phyloP scores from a whole-genome alignment of 1,284 basidiomycete genomes.

The Pholiota adiposa region DNA sequence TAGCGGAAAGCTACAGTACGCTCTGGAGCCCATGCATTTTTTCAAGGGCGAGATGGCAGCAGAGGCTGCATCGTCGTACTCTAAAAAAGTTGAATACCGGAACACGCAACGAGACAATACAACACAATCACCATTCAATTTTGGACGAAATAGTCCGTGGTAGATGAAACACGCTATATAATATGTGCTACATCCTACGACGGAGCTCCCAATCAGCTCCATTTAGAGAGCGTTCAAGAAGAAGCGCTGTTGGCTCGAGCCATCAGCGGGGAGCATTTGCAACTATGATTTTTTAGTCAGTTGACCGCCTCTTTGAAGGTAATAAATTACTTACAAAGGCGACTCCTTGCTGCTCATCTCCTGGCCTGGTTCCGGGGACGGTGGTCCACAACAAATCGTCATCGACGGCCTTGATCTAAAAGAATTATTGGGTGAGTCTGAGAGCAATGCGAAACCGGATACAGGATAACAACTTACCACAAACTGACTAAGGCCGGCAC shows the following conservation, averaged over 20 bases:
- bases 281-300: neutral
- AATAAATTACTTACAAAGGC: slow-evolving; percentile 1
- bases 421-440: too few species aligned
- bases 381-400: slow-evolving; percentile 13
- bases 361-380: slow-evolving; percentile 5
- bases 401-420: slow-evolving; percentile 12
- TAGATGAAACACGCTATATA: neutral
- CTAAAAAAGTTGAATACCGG: too few species aligned
- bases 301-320: neutral
- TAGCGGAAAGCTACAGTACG: too few species aligned
- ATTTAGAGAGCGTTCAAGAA: slow-evolving; percentile 9
- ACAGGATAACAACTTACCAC: slow-evolving; percentile 4
- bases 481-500: slow-evolving; percentile 9
- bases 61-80: too few species aligned
- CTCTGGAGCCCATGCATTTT: too few species aligned
- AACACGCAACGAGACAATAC: too few species aligned
- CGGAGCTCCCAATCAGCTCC: too few species aligned
- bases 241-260: slow-evolving; percentile 14
- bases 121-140: too few species aligned
- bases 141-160: too few species aligned
- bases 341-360: slow-evolving; percentile 12
- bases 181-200: too few species aligned
- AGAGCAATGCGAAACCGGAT: too few species aligned
- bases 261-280: slow-evolving; percentile 10
- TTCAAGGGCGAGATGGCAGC: too few species aligned